Base-by-base conservation (phyloP, 139 green algal genomes). In the Chloropicon primus region DNA sequence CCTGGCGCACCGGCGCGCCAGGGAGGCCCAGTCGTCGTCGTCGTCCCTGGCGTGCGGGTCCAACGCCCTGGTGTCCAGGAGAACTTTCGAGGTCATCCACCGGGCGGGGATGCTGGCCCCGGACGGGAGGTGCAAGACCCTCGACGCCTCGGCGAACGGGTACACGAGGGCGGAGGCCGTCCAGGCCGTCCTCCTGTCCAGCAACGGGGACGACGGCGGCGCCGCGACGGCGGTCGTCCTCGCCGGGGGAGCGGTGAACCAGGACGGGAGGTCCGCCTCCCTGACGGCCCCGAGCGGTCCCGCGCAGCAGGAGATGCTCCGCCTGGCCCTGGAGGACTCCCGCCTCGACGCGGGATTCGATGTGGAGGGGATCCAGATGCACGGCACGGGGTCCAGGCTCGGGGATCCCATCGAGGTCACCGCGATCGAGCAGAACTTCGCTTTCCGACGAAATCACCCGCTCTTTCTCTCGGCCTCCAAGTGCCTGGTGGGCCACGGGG, bases 101-200 rank as follows among this genome's bases (percentile, higher is more conserved):
- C 62, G 72, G 10, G 77, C 90, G 22, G 81, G 90, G 78, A 94
- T 96, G 87, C 83, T 97, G 29, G 84, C 88, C 1, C 62, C 83
- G 0, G 91, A 93, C 24, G 92, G 92, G 24, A 83, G 91, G 26
- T 96, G 90, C 84, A 96, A 95, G 83, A 94, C 92, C 0, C 80
- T 96, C 27, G 92, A 96, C 72, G 81, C 80, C 1, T 54, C 78
- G 25, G 92, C 92, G 1, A 90, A 96, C 73, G 92, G 92, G n/a
- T 96, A 94, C 71, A 91, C 89, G 22, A 85, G 90, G 2, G 88
- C 85, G 22, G 92, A 97, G 80, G 86, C 72, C 25, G 24, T 27
- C 5, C 25, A 27, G 21, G 10, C 5, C 72, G 5, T 75, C 21
- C 72, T 75, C 5, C 26, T 75, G 5, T 62, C 41, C 41, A n/a